phyloP scores from a whole-genome alignment of 768 basidiomycete species.

The Hemileccinum rubropunctum region DNA sequence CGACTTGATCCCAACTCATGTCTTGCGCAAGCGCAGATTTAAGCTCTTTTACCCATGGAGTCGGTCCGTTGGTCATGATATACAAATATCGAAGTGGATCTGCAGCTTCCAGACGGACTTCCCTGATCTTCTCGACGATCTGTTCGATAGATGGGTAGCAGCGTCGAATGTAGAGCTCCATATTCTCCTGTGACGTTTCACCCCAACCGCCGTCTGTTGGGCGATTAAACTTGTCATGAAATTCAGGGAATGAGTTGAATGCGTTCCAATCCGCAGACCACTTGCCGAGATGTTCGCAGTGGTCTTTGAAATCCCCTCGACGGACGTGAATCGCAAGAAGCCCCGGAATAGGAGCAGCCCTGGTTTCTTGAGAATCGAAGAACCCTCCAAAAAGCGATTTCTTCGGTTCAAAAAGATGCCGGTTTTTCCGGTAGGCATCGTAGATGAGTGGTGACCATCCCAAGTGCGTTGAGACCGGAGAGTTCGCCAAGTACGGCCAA shows the following conservation, averaged over 20 bases:
- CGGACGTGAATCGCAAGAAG: conserved; percentile 52
- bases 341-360: conserved; percentile 31
- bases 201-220: conserved; percentile 26
- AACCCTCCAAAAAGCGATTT: background rate
- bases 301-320: conserved; percentile 46
- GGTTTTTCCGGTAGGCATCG: conserved; percentile 32
- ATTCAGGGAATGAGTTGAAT: conserved; percentile 44
- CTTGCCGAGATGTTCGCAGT: conserved; percentile 41
- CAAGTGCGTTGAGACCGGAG: conserved; percentile 36
- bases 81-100: conserved; percentile 38
- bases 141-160: conserved; percentile 45
- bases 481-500: conserved; percentile 32
- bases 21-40: conserved; percentile 32
- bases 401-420: conserved; percentile 19
- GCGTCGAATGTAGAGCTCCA: conserved; percentile 30
- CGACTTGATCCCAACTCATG: conserved; percentile 39
- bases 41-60: conserved; percentile 41
- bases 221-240: conserved; percentile 36
- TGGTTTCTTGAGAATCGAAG: background rate
- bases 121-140: conserved; percentile 40
- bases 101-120: conserved; percentile 27
- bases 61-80: conserved; percentile 46
- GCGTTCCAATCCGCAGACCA: conserved; percentile 39
- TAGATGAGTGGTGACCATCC: conserved; percentile 37
- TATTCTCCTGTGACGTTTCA: conserved; percentile 15